A percentile compares a stretch with the other conserved stretches of the same genome.
These are phyloP conservation scores for Dillenia suffruticosa DNA, from an alignment of 164 flowering plant species.

Conservation along the genomic window DNA sequence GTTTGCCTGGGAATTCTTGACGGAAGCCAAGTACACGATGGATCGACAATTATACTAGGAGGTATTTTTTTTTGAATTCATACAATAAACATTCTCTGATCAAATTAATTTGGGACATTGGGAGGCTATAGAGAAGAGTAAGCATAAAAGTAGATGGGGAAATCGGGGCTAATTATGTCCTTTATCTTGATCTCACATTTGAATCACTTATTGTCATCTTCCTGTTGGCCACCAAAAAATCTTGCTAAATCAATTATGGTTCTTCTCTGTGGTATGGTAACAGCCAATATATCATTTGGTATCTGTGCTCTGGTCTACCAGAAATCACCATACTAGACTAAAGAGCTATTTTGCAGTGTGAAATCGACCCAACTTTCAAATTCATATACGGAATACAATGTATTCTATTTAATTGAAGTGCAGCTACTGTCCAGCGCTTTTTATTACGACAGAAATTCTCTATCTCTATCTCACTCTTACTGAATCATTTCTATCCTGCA, in stretches of 20 bases:
- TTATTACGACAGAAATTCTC: too few relatives aligned
- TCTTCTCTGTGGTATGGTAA: too few relatives aligned
- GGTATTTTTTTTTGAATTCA: slow-evolving; percentile 29
- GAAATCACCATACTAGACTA: too few relatives aligned
- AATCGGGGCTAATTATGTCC: too few relatives aligned
- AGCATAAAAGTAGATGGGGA: too few relatives aligned
- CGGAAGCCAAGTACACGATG: slow-evolving; percentile 64
- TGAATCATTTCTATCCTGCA: slow-evolving; percentile 20
- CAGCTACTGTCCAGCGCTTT: background rate
- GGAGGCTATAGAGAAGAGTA: too few relatives aligned
- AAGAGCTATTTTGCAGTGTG: background rate
- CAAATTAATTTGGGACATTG: too few relatives aligned
- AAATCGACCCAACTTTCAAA: background rate
- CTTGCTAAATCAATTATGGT: background rate
- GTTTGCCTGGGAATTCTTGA: slow-evolving; percentile 80
- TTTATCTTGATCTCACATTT: background rate
- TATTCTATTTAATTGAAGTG: background rate
- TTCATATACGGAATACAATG: background rate
- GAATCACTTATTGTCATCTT: background rate
- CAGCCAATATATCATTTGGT: too few relatives aligned
- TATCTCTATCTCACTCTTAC: background rate
- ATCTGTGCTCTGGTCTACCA: too few relatives aligned
- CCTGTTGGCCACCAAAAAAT: background rate
- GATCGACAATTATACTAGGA: slow-evolving; percentile 62
- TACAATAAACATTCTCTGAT: background rate